phyloP scores from a whole-genome alignment of 2,329 filamentous ascomycete genomes.

The Neoascochyta sp. region DNA sequence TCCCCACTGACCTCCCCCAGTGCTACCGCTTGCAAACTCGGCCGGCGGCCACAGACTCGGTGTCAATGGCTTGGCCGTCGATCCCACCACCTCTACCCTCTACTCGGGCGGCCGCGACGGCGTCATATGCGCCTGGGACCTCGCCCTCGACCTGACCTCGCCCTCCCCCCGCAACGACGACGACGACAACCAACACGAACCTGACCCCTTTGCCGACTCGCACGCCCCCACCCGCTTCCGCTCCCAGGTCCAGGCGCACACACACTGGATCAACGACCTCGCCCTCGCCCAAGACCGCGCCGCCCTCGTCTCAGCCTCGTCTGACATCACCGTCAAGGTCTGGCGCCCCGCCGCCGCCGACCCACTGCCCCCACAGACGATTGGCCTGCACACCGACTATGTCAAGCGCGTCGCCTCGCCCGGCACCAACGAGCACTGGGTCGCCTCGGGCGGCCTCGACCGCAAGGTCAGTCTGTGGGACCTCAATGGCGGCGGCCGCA shows the following conservation, averaged over 20 bases:
- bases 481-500: conserved; percentile 79
- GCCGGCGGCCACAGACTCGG: conserved; percentile 86
- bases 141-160: conserved; percentile 65
- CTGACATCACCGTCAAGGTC: conserved; percentile 88
- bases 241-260: conserved; percentile 74
- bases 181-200: no score
- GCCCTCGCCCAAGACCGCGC: conserved; percentile 72
- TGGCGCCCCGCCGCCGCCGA: conserved; percentile 74
- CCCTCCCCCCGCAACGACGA: conserved; percentile 11
- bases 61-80: conserved; percentile 90
- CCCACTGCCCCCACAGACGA: conserved; percentile 66
- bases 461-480: conserved; percentile 93
- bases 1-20: conserved; percentile 44
- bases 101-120: conserved; percentile 96
- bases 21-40: conserved; percentile 69
- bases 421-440: conserved; percentile 68
- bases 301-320: conserved; percentile 82
- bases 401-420: conserved; percentile 90
- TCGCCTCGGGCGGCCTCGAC: conserved; percentile 90
- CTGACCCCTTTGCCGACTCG: conserved; percentile 41
- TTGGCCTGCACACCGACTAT: conserved; percentile 93
- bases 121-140: conserved; percentile 92
- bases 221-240: conserved; percentile 51
- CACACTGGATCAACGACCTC: conserved; percentile 95
- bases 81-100: conserved; percentile 75